A percentile compares a stretch with the other conserved stretches of the same genome.
Evolutionary conservation across 441 rosid genomes (phyloP).

Genomic region (Biscutella laevigata): DNA sequence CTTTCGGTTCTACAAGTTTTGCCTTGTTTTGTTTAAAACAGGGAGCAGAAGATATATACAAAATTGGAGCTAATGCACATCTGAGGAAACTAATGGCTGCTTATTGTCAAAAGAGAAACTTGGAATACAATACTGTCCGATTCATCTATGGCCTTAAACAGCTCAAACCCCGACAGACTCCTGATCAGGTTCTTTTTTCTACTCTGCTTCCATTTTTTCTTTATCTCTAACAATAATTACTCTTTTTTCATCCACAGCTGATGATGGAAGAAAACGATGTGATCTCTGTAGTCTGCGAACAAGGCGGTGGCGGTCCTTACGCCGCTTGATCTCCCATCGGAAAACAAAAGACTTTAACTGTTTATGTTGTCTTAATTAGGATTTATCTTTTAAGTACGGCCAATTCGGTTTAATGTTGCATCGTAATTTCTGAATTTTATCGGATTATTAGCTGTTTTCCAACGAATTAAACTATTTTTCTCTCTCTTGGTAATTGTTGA

Average conservation of each 20-base stretch:
- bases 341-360: neutral
- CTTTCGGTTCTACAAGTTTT: no score
- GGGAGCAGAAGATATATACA: constrained; percentile 19
- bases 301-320: constrained; percentile 18
- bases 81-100: constrained; percentile 16
- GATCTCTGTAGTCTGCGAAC: neutral
- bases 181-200: constrained; percentile 17
- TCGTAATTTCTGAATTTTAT: neutral
- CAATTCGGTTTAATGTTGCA: neutral
- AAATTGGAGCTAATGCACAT: neutral
- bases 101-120: constrained; percentile 13
- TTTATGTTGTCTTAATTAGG: neutral
- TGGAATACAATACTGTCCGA: neutral
- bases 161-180: constrained; percentile 15
- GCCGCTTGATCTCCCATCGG: constrained; percentile 3
- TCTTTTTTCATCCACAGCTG: neutral
- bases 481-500: neutral
- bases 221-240: no score
- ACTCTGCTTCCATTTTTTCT: neutral
- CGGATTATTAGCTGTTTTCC: neutral
- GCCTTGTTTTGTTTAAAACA: neutral
- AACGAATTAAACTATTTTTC: neutral
- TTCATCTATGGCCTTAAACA: neutral
- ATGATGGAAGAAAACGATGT: constrained; percentile 15
- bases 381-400: neutral